Conservation (phyloP, 2,329 filamentous ascomycete genomes). For the Colletotrichum higginsianum region DNA sequence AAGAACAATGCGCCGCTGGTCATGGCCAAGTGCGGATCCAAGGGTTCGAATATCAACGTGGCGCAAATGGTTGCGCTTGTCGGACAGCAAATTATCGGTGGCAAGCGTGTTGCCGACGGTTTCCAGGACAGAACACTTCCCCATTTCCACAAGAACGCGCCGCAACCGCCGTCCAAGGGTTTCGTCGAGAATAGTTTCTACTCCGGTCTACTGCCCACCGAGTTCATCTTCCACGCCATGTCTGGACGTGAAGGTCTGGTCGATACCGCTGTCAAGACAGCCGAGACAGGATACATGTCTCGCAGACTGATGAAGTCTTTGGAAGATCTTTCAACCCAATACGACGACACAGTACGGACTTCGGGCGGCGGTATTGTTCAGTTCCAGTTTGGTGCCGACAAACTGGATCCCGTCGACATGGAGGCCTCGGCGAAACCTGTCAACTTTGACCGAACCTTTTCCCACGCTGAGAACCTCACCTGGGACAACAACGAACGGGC, state of each 20-base stretch:
- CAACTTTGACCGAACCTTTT: constrained; percentile 92
- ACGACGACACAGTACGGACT: constrained; percentile 95
- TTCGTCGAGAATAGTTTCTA: constrained; percentile 99
- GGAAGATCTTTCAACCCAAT: constrained; percentile 93
- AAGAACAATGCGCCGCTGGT: constrained; percentile 92
- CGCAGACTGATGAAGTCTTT: constrained; percentile 97
- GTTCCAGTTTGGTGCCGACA: constrained; percentile 97
- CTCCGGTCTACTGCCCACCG: constrained; percentile 87
- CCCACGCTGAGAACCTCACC: constrained; percentile 81
- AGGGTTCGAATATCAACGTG: constrained; percentile 97
- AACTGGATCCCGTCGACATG: constrained; percentile 97
- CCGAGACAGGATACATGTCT: constrained; percentile 99
- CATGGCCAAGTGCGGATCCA: constrained; percentile 98
- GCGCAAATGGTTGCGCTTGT: constrained; percentile 99
- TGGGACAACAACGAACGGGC: constrained; percentile 84
- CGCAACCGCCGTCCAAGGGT: constrained; percentile 93
- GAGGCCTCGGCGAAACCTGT: constrained; percentile 94
- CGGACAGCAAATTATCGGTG: constrained; percentile 97
- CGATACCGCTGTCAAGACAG: constrained; percentile 98
- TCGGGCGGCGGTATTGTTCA: constrained; percentile 92
- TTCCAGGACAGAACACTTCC: constrained; percentile 96
- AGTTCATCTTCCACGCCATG: constrained; percentile 98
- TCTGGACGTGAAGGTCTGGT: constrained; percentile 98
- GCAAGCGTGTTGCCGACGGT: constrained; percentile 91
- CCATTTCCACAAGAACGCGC: constrained; percentile 94